phyloP scores from a whole-genome alignment of 305 asterid species.

The Galium porrigens region DNA sequence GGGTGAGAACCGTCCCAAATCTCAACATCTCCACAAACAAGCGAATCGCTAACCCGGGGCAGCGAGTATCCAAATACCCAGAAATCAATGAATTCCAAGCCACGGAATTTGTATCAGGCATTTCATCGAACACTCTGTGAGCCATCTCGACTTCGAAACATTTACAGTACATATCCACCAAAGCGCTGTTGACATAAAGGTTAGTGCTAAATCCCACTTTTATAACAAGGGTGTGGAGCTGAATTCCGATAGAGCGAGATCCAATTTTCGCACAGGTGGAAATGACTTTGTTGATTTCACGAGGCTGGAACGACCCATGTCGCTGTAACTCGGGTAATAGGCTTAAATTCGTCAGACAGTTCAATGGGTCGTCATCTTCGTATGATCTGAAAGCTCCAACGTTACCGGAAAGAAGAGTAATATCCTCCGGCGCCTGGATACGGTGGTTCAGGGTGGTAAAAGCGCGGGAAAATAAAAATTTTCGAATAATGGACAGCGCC shows the following conservation, averaged over 20 bases:
- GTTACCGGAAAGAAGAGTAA: constrained; percentile 2
- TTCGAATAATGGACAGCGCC: constrained; percentile 10
- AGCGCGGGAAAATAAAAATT: constrained; percentile 22
- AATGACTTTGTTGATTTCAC: constrained; percentile 28
- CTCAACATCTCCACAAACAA: constrained; percentile 36
- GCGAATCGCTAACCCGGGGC: constrained; percentile 20
- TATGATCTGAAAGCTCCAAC: background rate
- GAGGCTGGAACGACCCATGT: constrained; percentile 21
- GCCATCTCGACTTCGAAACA: constrained; percentile 23
- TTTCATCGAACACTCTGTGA: constrained; percentile 42
- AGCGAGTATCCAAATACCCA: constrained; percentile 31
- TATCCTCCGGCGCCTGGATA: constrained; percentile 4
- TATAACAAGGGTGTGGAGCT: constrained; percentile 32
- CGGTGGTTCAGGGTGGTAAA: constrained; percentile 12
- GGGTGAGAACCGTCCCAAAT: constrained; percentile 22
- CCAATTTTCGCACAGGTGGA: constrained; percentile 32
- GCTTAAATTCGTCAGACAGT: constrained; percentile 12
- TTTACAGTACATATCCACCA: constrained; percentile 40
- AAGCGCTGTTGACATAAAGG: constrained; percentile 34
- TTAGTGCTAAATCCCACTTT: constrained; percentile 38
- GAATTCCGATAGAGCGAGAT: constrained; percentile 23
- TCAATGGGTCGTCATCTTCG: constrained; percentile 1
- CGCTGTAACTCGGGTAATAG: constrained; percentile 19
- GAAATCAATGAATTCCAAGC: constrained; percentile 50
- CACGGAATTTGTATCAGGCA: constrained; percentile 34